Evolutionary conservation across 1,284 basidiomycete genomes (phyloP).

Genomic region (Sanghuangporus sanghuang): DNA sequence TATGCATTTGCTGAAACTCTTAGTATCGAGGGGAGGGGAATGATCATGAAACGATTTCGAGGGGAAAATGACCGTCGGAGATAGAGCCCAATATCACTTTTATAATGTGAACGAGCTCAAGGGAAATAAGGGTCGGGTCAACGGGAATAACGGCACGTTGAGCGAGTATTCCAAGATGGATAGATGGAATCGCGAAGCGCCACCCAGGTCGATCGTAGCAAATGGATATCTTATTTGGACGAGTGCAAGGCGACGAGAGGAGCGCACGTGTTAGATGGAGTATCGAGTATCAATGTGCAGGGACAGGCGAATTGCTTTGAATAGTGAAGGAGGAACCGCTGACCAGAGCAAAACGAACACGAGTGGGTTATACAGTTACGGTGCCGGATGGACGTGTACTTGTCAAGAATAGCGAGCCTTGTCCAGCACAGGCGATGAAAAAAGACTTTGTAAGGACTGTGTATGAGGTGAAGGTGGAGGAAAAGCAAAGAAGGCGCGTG

Average conservation of each 20-base stretch:
- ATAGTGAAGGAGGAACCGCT: too few species aligned
- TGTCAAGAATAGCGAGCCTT: constrained; percentile 1
- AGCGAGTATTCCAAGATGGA: background rate
- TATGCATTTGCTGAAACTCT: constrained; percentile 6
- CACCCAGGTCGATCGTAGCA: background rate
- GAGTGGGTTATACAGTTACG: too few species aligned
- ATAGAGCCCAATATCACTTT: background rate
- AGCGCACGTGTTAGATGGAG: background rate
- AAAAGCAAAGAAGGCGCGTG: background rate
- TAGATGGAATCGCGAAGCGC: background rate
- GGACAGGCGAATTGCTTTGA: too few species aligned
- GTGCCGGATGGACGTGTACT: background rate
- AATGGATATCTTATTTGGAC: background rate
- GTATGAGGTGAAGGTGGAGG: background rate
- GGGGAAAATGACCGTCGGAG: background rate
- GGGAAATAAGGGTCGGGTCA: background rate
- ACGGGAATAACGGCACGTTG: background rate
- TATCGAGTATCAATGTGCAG: background rate
- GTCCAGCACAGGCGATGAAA: background rate
- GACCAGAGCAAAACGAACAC: background rate
- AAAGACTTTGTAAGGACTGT: background rate
- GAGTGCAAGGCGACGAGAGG: background rate
- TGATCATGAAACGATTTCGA: background rate
- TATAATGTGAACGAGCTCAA: background rate
- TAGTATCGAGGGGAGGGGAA: background rate